These are phyloP conservation scores for Pestalotiopsis sp. DNA, from an alignment of 2,329 filamentous ascomycete genomes.

Conservation along the genomic window DNA sequence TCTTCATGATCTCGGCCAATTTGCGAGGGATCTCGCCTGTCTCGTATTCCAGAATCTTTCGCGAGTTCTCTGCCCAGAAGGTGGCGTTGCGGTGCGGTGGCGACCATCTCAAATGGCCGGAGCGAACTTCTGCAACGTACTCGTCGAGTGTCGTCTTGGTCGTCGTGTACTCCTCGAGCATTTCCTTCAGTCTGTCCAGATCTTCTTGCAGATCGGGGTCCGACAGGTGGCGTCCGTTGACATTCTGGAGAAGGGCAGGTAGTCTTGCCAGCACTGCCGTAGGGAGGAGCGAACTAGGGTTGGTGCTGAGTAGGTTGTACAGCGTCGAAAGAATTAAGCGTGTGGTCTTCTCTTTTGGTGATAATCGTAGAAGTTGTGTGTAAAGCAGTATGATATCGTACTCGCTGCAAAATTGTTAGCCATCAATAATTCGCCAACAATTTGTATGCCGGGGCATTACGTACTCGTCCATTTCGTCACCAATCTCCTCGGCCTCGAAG, in stretches of 20 bases:
- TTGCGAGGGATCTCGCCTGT: constrained; percentile 77
- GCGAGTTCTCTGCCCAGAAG: constrained; percentile 92
- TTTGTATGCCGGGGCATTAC: constrained; percentile 29
- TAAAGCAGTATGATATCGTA: constrained; percentile 91
- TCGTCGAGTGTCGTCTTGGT: constrained; percentile 82
- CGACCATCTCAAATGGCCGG: constrained; percentile 88
- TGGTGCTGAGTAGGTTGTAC: constrained; percentile 74
- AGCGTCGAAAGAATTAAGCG: constrained; percentile 87
- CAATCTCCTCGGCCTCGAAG: constrained; percentile 78
- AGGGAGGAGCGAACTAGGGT: constrained; percentile 74
- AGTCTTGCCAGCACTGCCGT: constrained; percentile 84
- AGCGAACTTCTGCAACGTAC: constrained; percentile 82
- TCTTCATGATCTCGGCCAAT: constrained; percentile 78
- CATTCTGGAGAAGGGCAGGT: constrained; percentile 64
- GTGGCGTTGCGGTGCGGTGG: constrained; percentile 83
- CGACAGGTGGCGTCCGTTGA: constrained; percentile 61
- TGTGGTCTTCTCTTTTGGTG: constrained; percentile 97
- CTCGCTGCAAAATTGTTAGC: constrained; percentile 60
- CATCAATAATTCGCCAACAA: background rate
- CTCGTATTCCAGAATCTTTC: constrained; percentile 80
- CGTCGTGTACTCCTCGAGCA: constrained; percentile 67
- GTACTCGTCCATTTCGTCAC: constrained; percentile 81
- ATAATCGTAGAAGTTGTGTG: constrained; percentile 86
- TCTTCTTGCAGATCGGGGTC: constrained; percentile 67
- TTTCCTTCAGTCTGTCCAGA: constrained; percentile 59